Percentiles rank a stretch among this genome's conserved stretches.
Evolutionary conservation across 2,329 filamentous ascomycete species (phyloP).

Genomic region (Epichloe sylvatica): DNA sequence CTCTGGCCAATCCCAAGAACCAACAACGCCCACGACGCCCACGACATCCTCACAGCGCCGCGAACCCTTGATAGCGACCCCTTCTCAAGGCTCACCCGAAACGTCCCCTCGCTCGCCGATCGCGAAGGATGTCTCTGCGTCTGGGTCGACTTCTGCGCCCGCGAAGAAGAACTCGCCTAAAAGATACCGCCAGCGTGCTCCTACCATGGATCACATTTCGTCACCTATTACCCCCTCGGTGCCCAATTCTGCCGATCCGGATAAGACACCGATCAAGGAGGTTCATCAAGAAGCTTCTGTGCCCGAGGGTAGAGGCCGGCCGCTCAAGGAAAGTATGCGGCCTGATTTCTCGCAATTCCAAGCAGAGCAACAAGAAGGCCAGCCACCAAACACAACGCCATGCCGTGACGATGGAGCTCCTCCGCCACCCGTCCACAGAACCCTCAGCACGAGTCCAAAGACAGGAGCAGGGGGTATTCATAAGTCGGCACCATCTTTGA

Average conservation of each 20-base stretch:
- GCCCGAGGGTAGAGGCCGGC: constrained; percentile 13
- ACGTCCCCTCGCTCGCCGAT: constrained; percentile 11
- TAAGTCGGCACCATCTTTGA: constrained; percentile 11
- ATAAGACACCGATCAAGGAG: constrained; percentile 12
- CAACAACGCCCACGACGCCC: constrained; percentile 7
- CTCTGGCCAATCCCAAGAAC: constrained; percentile 17
- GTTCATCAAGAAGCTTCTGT: constrained; percentile 11
- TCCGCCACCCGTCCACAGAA: constrained; percentile 40
- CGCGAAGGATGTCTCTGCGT: constrained; percentile 6
- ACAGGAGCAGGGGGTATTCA: not conserved
- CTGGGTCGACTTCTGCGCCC: constrained; percentile 8
- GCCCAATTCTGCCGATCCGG: not conserved
- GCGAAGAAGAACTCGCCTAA: constrained; percentile 12
- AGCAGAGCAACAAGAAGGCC: constrained; percentile 11
- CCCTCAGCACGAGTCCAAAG: constrained; percentile 22
- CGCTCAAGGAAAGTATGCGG: constrained; percentile 24
- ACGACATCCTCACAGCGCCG: constrained; percentile 18
- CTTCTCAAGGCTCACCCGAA: constrained; percentile 11
- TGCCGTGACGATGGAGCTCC: constrained; percentile 41
- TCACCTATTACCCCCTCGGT: not conserved
- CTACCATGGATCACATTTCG: not conserved
- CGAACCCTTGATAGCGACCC: constrained; percentile 10
- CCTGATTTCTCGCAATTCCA: constrained; percentile 22
- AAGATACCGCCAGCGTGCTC: constrained; percentile 14
- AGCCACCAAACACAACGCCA: constrained; percentile 17